Evolutionary conservation across 2,329 filamentous ascomycete genomes (phyloP).

Genomic region (Hymenotorrendiella dingleyae): DNA sequence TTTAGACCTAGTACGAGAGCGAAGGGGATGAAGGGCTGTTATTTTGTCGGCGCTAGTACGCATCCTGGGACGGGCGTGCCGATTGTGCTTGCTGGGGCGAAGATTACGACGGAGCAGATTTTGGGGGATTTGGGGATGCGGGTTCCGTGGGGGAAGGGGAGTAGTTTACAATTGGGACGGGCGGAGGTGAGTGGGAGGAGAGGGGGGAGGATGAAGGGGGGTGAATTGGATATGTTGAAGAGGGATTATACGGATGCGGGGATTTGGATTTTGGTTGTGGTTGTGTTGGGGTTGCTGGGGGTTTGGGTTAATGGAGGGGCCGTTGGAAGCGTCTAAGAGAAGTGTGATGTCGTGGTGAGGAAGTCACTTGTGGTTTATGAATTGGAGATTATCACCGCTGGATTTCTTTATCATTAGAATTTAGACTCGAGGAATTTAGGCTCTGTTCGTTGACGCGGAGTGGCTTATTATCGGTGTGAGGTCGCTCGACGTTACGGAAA

Average conservation of each 20-base stretch:
- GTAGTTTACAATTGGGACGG: conserved; percentile 14
- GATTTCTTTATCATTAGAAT: too few species aligned
- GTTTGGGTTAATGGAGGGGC: conserved; percentile 17
- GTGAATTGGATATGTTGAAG: conserved; percentile 21
- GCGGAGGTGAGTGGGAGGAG: conserved; percentile 14
- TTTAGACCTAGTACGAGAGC: conserved; percentile 54
- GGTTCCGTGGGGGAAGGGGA: conserved; percentile 18
- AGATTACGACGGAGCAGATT: conserved; percentile 52
- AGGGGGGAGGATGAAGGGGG: too few species aligned
- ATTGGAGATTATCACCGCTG: too few species aligned
- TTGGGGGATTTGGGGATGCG: conserved; percentile 27
- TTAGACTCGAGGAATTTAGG: too few species aligned
- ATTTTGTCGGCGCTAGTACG: conserved; percentile 70
- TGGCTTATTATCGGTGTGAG: too few species aligned
- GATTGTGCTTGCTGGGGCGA: conserved; percentile 64
- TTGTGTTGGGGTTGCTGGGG: conserved; percentile 12
- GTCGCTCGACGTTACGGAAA: too few species aligned
- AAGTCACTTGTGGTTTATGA: too few species aligned
- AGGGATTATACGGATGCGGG: conserved; percentile 15
- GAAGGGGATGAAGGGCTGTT: conserved; percentile 42
- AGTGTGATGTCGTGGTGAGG: too few species aligned
- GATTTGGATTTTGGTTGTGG: conserved; percentile 14
- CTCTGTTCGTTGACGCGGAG: too few species aligned
- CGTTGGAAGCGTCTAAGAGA: too few species aligned
- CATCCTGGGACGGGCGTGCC: conserved; percentile 74